Conservation (phyloP, 306 rosid genomes). For the Vigna hirtella region DNA sequence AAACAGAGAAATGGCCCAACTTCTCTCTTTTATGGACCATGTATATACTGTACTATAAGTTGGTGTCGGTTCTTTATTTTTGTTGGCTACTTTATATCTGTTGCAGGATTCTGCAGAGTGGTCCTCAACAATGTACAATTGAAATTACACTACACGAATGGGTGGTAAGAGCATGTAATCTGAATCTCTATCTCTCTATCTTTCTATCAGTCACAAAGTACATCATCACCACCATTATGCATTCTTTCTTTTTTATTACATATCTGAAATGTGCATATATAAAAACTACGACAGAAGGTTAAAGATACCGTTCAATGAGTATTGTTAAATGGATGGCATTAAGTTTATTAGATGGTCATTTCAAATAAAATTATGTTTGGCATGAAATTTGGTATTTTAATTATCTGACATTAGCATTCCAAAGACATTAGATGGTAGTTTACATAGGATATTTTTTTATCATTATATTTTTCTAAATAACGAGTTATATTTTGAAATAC, state of each 20-base stretch:
- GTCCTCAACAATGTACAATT: conserved; percentile 29
- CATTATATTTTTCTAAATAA: too few species aligned
- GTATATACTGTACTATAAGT: conserved; percentile 16
- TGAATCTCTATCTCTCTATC: not conserved
- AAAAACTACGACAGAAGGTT: too few species aligned
- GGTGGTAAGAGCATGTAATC: conserved; percentile 15
- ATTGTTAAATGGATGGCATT: too few species aligned
- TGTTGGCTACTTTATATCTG: conserved; percentile 35
- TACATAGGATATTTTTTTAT: too few species aligned
- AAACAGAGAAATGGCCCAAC: conserved; percentile 19
- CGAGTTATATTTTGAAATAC: too few species aligned
- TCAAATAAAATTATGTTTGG: too few species aligned
- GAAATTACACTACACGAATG: conserved; percentile 34
- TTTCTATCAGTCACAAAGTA: conserved; percentile 31
- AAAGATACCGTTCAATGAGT: too few species aligned
- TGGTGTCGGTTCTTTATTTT: conserved; percentile 38
- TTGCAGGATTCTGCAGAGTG: conserved; percentile 30
- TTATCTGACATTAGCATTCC: too few species aligned
- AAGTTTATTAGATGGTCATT: too few species aligned
- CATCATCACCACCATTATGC: not conserved
- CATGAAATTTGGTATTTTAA: too few species aligned
- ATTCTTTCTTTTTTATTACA: not conserved
- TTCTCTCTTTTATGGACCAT: conserved; percentile 43
- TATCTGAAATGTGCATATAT: too few species aligned
- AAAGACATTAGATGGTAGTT: too few species aligned